Conservation (phyloP, 805 yeast genomes). For the Candida pini region DNA sequence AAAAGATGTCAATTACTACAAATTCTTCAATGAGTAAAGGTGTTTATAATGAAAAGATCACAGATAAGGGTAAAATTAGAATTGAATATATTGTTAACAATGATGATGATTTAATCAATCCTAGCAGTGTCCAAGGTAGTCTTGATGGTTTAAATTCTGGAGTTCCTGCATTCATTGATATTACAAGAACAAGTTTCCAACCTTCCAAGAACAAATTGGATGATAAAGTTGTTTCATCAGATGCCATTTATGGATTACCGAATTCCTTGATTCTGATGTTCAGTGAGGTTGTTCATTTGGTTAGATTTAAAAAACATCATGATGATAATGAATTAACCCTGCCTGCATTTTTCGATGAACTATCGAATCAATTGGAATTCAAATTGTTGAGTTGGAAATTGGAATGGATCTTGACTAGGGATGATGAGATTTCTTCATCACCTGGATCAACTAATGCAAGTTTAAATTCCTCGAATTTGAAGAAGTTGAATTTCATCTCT, state of each 20-base stretch:
- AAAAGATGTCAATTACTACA: background rate
- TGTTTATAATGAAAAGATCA: constrained; percentile 37
- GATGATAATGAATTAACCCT: constrained; percentile 30
- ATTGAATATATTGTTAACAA: constrained; percentile 37
- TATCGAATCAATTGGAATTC: constrained; percentile 38
- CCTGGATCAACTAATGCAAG: constrained; percentile 1
- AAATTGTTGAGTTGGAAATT: constrained; percentile 60
- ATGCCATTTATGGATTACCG: constrained; percentile 79
- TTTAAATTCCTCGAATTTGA: background rate
- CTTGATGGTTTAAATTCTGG: constrained; percentile 9
- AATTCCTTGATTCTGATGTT: constrained; percentile 70
- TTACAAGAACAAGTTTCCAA: constrained; percentile 35
- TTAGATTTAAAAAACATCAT: constrained; percentile 56
- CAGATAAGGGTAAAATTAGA: constrained; percentile 41
- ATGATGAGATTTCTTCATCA: constrained; percentile 17
- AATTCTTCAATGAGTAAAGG: constrained; percentile 18
- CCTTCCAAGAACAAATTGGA: constrained; percentile 38
- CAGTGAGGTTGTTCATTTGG: constrained; percentile 62
- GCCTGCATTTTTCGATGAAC: constrained; percentile 29
- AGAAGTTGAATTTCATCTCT: constrained; percentile 34
- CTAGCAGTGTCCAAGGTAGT: constrained; percentile 3
- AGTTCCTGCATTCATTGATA: constrained; percentile 38
- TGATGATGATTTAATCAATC: constrained; percentile 16
- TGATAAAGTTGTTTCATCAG: constrained; percentile 62
- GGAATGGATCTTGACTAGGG: constrained; percentile 58